A percentile compares a stretch with the other conserved stretches of the same genome.
Conservation (phyloP, 2,329 filamentous ascomycete species). For the Blastomyces emzantsi region DNA sequence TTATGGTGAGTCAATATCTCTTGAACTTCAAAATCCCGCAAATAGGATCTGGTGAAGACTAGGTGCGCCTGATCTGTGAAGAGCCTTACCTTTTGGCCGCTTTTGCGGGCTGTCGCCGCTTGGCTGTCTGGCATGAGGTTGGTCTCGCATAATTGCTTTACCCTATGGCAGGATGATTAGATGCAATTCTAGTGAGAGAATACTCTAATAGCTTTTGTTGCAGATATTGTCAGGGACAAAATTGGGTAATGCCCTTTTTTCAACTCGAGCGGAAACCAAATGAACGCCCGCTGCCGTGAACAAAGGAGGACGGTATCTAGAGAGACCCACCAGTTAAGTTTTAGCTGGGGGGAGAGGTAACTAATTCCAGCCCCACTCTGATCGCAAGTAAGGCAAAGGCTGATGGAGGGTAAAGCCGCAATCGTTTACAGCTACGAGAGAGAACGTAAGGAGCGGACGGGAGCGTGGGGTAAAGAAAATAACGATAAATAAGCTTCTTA, state of each 20-base stretch:
- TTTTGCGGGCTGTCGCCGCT: slow-evolving; percentile 29
- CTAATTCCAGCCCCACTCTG: neutral
- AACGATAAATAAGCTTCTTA: neutral
- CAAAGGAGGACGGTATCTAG: neutral
- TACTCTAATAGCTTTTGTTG: neutral
- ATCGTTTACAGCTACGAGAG: neutral
- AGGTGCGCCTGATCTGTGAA: neutral
- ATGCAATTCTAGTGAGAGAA: neutral
- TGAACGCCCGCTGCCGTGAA: neutral
- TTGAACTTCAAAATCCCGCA: slow-evolving; percentile 25
- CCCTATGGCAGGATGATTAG: neutral
- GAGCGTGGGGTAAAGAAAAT: neutral
- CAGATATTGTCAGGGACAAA: neutral
- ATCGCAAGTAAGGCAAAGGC: neutral
- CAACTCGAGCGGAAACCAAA: neutral
- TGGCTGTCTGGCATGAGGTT: slow-evolving; percentile 17
- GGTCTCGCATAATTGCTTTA: slow-evolving; percentile 19
- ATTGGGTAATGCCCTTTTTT: neutral
- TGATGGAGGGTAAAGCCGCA: neutral
- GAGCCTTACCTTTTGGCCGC: slow-evolving; percentile 35
- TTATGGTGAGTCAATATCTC: slow-evolving; percentile 7
- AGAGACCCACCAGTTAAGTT: neutral
- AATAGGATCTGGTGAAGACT: neutral
- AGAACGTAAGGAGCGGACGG: neutral
- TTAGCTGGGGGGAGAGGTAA: neutral